Evolutionary conservation across 352 stramenopile genomes (phyloP).

Genomic region (Discostella stelligera): DNA sequence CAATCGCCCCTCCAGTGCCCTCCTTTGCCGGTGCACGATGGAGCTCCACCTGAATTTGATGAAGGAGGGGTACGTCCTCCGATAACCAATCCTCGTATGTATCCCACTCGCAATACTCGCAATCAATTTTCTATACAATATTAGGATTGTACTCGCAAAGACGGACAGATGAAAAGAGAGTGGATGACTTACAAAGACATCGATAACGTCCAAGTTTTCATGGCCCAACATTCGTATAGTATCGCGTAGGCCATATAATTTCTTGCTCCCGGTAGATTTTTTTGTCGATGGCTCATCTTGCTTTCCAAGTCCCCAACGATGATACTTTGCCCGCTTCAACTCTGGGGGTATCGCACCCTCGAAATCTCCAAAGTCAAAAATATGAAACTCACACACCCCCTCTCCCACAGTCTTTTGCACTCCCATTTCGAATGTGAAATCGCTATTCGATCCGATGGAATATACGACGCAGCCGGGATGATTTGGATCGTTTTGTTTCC

Average conservation of each 20-base stretch:
- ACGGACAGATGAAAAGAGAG: neutral
- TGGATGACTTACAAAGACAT: slow-evolving; percentile 52
- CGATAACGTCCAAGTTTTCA: slow-evolving; percentile 54
- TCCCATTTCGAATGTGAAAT: slow-evolving; percentile 69
- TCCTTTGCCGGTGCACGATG: slow-evolving; percentile 34
- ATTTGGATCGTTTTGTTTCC: slow-evolving; percentile 42
- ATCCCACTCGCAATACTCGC: slow-evolving; percentile 70
- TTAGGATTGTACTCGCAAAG: too few species aligned
- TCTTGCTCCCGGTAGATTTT: neutral
- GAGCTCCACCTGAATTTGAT: slow-evolving; percentile 64
- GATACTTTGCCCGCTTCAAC: slow-evolving; percentile 39
- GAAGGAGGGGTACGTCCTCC: slow-evolving; percentile 33
- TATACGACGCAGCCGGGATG: slow-evolving; percentile 67
- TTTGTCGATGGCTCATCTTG: slow-evolving; percentile 20
- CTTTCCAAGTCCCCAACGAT: slow-evolving; percentile 58
- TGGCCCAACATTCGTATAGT: slow-evolving; percentile 63
- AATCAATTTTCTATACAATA: neutral
- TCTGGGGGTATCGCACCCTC: slow-evolving; percentile 15
- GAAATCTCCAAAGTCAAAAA: slow-evolving; percentile 69
- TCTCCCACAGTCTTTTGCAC: slow-evolving; percentile 44
- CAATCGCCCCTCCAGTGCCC: slow-evolving; percentile 9
- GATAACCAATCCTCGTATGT: slow-evolving; percentile 62
- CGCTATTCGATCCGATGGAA: slow-evolving; percentile 60
- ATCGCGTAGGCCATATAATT: slow-evolving; percentile 33
- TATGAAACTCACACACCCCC: slow-evolving; percentile 70